Conservation (phyloP, 129 eudicot genomes). For the Flaveria brownii region DNA sequence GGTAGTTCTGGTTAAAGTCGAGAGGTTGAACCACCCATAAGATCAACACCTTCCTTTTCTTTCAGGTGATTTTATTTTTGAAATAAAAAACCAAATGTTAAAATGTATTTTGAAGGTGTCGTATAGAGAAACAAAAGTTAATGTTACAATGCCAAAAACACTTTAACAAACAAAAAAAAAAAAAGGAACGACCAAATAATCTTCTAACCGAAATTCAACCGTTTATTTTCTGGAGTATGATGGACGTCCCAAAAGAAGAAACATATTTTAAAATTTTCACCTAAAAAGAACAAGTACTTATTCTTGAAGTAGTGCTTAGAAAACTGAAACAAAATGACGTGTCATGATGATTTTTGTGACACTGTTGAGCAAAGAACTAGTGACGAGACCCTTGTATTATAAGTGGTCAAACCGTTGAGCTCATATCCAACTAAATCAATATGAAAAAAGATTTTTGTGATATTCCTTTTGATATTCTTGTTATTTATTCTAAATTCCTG, state of each 20-base stretch:
- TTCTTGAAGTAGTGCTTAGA: neutral
- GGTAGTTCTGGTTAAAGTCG: constrained; percentile 32
- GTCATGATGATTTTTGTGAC: neutral
- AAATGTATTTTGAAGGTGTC: neutral
- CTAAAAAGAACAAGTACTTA: too few relatives aligned
- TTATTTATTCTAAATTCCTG: neutral
- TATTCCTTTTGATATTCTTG: neutral
- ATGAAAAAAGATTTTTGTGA: neutral
- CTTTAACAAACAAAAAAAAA: neutral
- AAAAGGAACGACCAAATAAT: neutral
- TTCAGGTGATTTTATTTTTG: constrained; percentile 14
- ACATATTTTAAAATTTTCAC: neutral
- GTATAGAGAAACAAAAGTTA: neutral
- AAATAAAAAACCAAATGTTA: neutral
- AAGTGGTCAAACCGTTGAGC: too few relatives aligned
- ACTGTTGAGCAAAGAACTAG: neutral
- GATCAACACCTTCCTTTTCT: constrained; percentile 24
- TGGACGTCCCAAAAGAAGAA: too few relatives aligned
- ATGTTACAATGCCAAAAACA: too few relatives aligned
- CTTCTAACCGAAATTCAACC: neutral
- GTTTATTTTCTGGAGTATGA: neutral
- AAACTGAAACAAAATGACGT: neutral
- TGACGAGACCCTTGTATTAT: neutral
- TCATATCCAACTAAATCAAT: too few relatives aligned
- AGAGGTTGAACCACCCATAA: constrained; percentile 38